phyloP scores from a whole-genome alignment of 108 stramenopile genomes.

The Aurantiochytrium sp. region DNA sequence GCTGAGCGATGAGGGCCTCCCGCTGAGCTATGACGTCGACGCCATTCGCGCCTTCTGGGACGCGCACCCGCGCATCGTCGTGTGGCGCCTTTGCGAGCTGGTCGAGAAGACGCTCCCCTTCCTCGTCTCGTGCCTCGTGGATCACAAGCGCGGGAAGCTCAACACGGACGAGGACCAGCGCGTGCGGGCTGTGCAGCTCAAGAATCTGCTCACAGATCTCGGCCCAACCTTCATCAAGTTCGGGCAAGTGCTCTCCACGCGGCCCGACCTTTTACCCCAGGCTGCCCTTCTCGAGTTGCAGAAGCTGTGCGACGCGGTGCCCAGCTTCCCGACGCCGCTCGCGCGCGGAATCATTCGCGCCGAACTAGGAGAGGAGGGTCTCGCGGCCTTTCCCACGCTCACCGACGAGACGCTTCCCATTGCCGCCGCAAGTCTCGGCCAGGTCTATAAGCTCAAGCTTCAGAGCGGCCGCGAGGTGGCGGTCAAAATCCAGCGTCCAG shows the following conservation, averaged over 20 bases:
- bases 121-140: slow-evolving; percentile 38
- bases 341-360: slow-evolving; percentile 64
- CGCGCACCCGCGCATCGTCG: slow-evolving; percentile 62
- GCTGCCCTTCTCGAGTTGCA: slow-evolving; percentile 75
- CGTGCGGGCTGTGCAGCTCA: slow-evolving; percentile 48
- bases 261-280: slow-evolving; percentile 84
- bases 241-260: slow-evolving; percentile 79
- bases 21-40: slow-evolving; percentile 61
- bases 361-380: slow-evolving; percentile 49
- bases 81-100: slow-evolving; percentile 53
- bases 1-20: slow-evolving; percentile 37
- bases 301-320: slow-evolving; percentile 84
- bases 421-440: slow-evolving; percentile 76
- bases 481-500: slow-evolving; percentile 80
- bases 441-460: slow-evolving; percentile 71
- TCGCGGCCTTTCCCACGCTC: slow-evolving; percentile 37
- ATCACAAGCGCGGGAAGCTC: slow-evolving; percentile 42
- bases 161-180: slow-evolving; percentile 26
- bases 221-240: slow-evolving; percentile 91
- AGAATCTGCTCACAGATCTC: slow-evolving; percentile 68
- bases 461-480: slow-evolving; percentile 75
- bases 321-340: slow-evolving; percentile 70
- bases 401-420: slow-evolving; percentile 50
- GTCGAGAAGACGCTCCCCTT: slow-evolving; percentile 56
- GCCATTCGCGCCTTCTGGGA: slow-evolving; percentile 64